A percentile compares a stretch with the other conserved stretches of the same genome.
These are phyloP conservation scores for Talaromyces wortmannii DNA, from an alignment of 495 filamentous ascomycete genomes.

Conservation along the genomic window DNA sequence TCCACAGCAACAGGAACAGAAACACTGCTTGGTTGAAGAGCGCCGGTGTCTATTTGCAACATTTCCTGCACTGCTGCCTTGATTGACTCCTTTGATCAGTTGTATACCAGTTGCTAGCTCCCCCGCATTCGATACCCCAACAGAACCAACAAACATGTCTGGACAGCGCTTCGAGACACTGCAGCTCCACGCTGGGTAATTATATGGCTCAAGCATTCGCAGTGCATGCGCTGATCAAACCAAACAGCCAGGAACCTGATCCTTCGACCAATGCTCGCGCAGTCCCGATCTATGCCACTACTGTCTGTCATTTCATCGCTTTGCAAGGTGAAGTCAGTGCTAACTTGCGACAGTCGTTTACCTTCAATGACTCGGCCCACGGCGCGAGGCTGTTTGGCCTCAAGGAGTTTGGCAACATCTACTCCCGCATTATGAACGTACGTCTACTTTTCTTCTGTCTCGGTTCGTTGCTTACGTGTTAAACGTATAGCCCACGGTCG, in stretches of 20 bases:
- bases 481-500: conserved; percentile 71
- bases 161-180: conserved; percentile 75
- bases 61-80: too few relatives aligned
- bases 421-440: conserved; percentile 94
- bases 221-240: not conserved
- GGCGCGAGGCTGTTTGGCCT: conserved; percentile 94
- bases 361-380: conserved; percentile 96
- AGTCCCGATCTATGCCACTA: conserved; percentile 93
- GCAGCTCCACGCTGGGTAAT: conserved; percentile 92
- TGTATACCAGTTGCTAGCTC: not conserved
- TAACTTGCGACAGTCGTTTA: conserved; percentile 57
- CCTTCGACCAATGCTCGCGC: conserved; percentile 82
- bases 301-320: conserved; percentile 42
- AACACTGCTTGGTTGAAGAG: too few relatives aligned
- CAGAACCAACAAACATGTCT: conserved; percentile 17
- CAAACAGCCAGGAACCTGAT: conserved; percentile 70
- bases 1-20: too few relatives aligned
- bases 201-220: not conserved
- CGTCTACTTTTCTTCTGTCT: conserved; percentile 8
- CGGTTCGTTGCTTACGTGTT: not conserved
- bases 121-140: conserved; percentile 5
- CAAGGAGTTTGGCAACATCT: conserved; percentile 98
- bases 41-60: too few relatives aligned
- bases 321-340: not conserved
- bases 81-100: too few relatives aligned